phyloP scores from a whole-genome alignment of 73 alveolate species.

The Tetrahymena thermophila region DNA sequence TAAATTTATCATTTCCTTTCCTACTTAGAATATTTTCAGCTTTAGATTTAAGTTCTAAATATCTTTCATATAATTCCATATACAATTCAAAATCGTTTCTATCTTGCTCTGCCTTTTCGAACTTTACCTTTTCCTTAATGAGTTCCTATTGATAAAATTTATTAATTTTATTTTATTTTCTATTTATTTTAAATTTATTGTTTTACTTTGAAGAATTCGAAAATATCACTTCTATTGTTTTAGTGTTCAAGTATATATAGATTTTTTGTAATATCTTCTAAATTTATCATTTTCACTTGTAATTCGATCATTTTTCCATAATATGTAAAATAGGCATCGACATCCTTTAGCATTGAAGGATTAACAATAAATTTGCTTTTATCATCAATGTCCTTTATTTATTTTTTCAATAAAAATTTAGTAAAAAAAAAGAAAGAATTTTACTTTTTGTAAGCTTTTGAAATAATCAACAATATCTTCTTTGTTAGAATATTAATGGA shows the following conservation, averaged over 20 bases:
- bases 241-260: background rate
- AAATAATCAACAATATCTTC: background rate
- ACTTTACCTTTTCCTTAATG: background rate
- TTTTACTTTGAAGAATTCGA: background rate
- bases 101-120: background rate
- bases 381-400: background rate
- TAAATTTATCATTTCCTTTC: background rate
- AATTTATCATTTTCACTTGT: background rate
- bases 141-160: background rate
- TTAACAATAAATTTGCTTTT: background rate
- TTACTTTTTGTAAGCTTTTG: background rate
- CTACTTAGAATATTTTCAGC: background rate
- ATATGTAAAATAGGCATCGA: background rate
- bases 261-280: background rate
- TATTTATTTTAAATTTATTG: too few species aligned
- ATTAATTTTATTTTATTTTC: too few species aligned
- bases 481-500: background rate
- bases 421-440: background rate
- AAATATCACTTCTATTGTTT: background rate
- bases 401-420: background rate
- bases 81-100: background rate
- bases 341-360: background rate
- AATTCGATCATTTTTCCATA: background rate
- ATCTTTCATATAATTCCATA: background rate
- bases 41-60: background rate